Base-by-base conservation (phyloP, 2,329 filamentous ascomycete species). In the Verticillium tricorpus region DNA sequence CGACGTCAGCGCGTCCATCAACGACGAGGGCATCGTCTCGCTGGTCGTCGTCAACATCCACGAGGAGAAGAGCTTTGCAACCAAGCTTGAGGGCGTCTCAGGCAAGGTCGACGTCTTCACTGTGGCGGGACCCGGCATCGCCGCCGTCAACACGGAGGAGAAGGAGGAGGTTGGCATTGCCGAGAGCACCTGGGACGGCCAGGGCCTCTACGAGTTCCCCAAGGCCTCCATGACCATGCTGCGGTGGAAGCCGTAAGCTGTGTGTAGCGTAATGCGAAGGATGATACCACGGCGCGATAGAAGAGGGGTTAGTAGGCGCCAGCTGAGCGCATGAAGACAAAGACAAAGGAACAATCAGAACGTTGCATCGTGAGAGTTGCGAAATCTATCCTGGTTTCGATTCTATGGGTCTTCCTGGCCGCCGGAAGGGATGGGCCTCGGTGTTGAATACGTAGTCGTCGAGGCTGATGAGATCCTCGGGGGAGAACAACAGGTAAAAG, bases 31-130 rank as follows among this genome's bases (percentile, higher is more conserved):
- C 0, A 82, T 78, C 59, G 79, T 89, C 1, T 89, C 80, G 65
- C 67, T 94, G 65, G 89, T 84, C 3, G 90, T 93, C 1, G 89
- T 92, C 17, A 95, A 95, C 71, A 82, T 92, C 34, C 80, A 82
- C 63, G 85, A 89, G 64, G 80, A 81, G 9, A 78, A 82, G 64
- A 84, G 81, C 61, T 87, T 89, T 60, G 79, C 83, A 64, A 84
- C 84, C 0, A 78, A 83, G 54, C 67, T 92, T n/a, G 78, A 82
- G 50, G 89, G 89, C 0, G 68, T 68, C 5, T 79, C 77, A 0
- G 76, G 74, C 1, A 74, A 81, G 1, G 83, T 90, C 0, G 69
- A 83, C 32, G 86, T 91, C 3, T 88, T 85, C 69, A 86, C 80
- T 0, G 85, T 93, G 15, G 83, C 82, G 1, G 89, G 86, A 0